Evolutionary conservation across 805 yeast genomes (phyloP), one percentile per base, ranked within the genome.

Genomic region (Lachancea thermotolerans): DNA sequence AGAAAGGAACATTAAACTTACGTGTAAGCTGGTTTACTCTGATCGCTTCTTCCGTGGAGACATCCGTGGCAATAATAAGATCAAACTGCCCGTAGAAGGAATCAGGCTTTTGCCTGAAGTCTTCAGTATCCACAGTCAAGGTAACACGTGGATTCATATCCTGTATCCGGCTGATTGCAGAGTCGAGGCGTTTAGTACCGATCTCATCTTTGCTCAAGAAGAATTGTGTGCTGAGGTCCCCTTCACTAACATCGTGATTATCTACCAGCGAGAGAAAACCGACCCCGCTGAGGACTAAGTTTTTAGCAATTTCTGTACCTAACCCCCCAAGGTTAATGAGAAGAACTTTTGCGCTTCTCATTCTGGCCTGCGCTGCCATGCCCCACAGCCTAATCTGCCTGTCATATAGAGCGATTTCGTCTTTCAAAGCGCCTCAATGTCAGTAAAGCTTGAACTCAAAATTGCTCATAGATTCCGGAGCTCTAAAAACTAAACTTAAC

Each of bases 301-400:
- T 90, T 64, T 93, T 91, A 32, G 82, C 78, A 10, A 85, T 73
- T 62, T 91, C 99, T 12, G 81, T 78, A 5, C 95, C 95, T 8
- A 86, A 72, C 1, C 87, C 86, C 10, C 90, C 84, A 12, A 88
- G 55, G 49, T 85, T 83, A 39, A 91, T 71, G 36, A 93, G 56
- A 37, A 90, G 67, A 4, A 91, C 72, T 37, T 75, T 75, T 7
- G 96, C 82, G 15, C 81, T 76, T 32, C 93, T 74, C 70, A 91
- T 77, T 37, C 77, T 62, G 35, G 78, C 73, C 62, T 91, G 99
- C 3, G 97, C 95, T 29, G 85, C 95, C 59, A 93, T 71, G 2
- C 99, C 99, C 99, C 99, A 91, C 16, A 91, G 72, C 50, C 99
- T 69, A 51, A 91, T 90, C 65, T 91, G 99, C 48, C 99, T 77